Percentiles rank a stretch among this genome's conserved stretches.
Evolutionary conservation across 1,284 basidiomycete species (phyloP).

Genomic region (Laetiporus sulphureus): DNA sequence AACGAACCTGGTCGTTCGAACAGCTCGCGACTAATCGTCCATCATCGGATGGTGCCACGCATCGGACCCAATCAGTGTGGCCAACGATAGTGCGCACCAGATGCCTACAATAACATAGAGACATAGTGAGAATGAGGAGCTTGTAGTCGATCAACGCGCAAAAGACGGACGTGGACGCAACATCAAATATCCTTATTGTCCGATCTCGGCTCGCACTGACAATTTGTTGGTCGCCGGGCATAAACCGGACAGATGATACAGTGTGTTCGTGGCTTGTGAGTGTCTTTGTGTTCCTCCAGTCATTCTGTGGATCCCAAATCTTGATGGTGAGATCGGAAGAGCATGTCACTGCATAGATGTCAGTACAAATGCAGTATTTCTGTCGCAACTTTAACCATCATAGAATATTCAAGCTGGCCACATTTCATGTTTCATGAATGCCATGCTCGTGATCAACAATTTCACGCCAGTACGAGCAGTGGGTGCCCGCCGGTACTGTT

Average conservation of each 20-base stretch:
- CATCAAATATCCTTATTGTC: slow-evolving; percentile 70
- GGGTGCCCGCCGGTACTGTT: no score
- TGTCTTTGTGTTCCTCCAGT: slow-evolving; percentile 69
- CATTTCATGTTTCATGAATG: no score
- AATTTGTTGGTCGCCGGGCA: slow-evolving; percentile 64
- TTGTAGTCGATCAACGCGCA: no score
- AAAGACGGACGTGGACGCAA: slow-evolving; percentile 53
- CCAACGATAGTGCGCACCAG: slow-evolving; percentile 55
- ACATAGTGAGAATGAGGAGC: not conserved
- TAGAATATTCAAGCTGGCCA: no score
- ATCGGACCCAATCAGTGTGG: slow-evolving; percentile 70
- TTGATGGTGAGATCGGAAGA: slow-evolving; percentile 77
- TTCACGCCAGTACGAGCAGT: no score
- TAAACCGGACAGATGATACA: slow-evolving; percentile 64
- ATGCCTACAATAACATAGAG: slow-evolving; percentile 29
- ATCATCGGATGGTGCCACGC: slow-evolving; percentile 52
- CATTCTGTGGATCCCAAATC: slow-evolving; percentile 70
- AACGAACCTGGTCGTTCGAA: slow-evolving; percentile 63
- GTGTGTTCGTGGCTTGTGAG: slow-evolving; percentile 76
- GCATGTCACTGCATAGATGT: slow-evolving; percentile 46
- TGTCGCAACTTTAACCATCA: no score
- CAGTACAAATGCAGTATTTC: no score
- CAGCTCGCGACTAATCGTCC: slow-evolving; percentile 56
- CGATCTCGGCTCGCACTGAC: slow-evolving; percentile 69
- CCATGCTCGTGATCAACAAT: no score